Percentiles rank a stretch among this genome's conserved stretches.
phyloP scores from a whole-genome alignment of 2,329 filamentous ascomycete genomes.

The Ilyonectria sp. region DNA sequence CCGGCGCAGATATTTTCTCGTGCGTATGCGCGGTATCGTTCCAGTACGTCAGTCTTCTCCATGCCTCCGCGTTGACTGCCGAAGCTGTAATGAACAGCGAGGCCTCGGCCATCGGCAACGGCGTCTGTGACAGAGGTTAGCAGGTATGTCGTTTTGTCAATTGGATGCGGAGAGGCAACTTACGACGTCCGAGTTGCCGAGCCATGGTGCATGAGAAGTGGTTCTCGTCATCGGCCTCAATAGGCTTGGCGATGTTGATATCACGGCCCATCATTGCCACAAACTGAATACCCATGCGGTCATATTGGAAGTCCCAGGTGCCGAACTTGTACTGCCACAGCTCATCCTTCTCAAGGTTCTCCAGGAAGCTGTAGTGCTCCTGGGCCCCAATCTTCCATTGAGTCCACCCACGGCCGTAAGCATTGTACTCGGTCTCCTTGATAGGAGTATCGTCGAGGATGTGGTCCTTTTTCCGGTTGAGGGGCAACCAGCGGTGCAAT shows the following conservation, averaged over 20 bases:
- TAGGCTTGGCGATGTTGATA: conserved; percentile 63
- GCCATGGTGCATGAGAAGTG: conserved; percentile 59
- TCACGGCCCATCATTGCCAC: conserved; percentile 68
- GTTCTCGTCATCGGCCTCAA: conserved; percentile 62
- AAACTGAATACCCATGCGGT: conserved; percentile 68
- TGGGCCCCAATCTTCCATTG: conserved; percentile 68
- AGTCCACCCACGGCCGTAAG: conserved; percentile 60
- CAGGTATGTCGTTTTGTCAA: not conserved
- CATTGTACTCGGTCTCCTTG: conserved; percentile 62
- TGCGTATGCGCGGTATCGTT: conserved; percentile 68
- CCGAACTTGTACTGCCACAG: conserved; percentile 64
- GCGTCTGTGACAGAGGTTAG: conserved; percentile 51
- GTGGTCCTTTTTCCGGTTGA: conserved; percentile 53
- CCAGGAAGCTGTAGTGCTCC: conserved; percentile 63
- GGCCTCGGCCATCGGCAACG: conserved; percentile 67
- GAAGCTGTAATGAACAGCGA: conserved; percentile 69
- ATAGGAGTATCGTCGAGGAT: conserved; percentile 63
- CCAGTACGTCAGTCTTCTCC: conserved; percentile 67
- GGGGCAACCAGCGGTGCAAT: conserved; percentile 67
- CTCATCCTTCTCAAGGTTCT: conserved; percentile 64
- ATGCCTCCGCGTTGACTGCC: conserved; percentile 56
- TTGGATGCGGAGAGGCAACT: conserved; percentile 14
- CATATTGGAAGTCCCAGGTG: conserved; percentile 64
- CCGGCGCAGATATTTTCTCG: conserved; percentile 63
- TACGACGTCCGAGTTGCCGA: conserved; percentile 55